phyloP scores from a whole-genome alignment of 306 rosid genomes.

The Gleditsia sinensis region DNA sequence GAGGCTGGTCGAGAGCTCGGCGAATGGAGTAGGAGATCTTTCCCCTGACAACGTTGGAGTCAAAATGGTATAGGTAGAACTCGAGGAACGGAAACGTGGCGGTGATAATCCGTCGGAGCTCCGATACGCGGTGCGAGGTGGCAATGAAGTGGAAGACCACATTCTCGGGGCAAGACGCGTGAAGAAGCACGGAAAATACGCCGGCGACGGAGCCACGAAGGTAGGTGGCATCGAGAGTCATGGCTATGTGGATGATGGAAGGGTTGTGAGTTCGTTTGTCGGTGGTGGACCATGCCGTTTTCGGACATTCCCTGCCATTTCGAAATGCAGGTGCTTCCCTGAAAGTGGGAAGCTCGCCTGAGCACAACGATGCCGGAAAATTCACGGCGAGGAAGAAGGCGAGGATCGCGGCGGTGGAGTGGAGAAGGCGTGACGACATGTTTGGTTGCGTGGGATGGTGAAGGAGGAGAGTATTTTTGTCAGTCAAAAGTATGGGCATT shows the following conservation, averaged over 20 bases:
- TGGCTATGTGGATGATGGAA: conserved; percentile 78
- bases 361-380: not conserved
- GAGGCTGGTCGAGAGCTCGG: conserved; percentile 86
- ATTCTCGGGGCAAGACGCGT: conserved; percentile 82
- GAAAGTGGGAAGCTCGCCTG: conserved; percentile 47
- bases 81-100: conserved; percentile 73
- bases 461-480: not conserved
- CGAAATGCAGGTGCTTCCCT: conserved; percentile 92
- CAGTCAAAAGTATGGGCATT: conserved; percentile 20
- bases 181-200: conserved; percentile 78
- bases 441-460: not conserved
- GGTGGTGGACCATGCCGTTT: conserved; percentile 28
- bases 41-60: conserved; percentile 63
- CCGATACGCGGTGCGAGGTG: conserved; percentile 47
- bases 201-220: conserved; percentile 93
- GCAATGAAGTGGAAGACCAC: conserved; percentile 81
- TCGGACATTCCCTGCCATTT: conserved; percentile 68
- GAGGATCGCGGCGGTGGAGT: not conserved
- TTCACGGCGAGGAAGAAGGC: conserved; percentile 21
- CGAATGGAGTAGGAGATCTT: conserved; percentile 85
- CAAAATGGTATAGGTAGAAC: conserved; percentile 76
- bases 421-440: conserved; percentile 48
- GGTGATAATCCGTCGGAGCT: conserved; percentile 65
- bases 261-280: conserved; percentile 41
- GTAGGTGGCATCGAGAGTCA: conserved; percentile 83